Conservation (phyloP, 1,139 yeast species). For the Debaryomyces subglobosus region DNA sequence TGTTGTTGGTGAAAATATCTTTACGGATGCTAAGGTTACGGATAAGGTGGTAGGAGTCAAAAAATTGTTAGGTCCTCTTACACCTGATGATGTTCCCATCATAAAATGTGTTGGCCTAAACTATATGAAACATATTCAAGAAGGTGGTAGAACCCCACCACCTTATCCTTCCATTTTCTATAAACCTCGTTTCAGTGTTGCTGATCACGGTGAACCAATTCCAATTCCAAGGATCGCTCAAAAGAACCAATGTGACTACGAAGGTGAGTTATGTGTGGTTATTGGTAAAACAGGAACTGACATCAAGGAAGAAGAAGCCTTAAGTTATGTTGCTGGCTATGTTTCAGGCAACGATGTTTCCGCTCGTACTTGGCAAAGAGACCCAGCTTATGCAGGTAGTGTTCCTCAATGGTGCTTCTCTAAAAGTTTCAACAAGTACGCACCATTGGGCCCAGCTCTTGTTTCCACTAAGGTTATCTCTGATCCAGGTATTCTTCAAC, state of each 20-base stretch:
- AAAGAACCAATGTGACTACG: background rate
- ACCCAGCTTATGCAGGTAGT: constrained; percentile 25
- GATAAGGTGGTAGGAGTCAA: background rate
- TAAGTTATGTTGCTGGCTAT: background rate
- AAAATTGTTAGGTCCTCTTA: background rate
- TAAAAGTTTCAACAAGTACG: constrained; percentile 58
- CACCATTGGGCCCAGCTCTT: constrained; percentile 57
- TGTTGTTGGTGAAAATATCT: background rate
- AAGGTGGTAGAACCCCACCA: background rate
- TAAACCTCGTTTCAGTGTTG: background rate
- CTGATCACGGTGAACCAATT: background rate
- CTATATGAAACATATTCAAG: background rate
- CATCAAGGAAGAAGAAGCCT: background rate
- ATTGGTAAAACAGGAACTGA: background rate
- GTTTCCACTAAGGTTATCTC: constrained; percentile 38
- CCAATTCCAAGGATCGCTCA: background rate
- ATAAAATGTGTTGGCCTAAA: background rate
- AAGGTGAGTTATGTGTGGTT: background rate
- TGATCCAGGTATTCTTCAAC: constrained; percentile 41
- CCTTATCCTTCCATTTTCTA: background rate
- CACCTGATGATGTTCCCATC: background rate
- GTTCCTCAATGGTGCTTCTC: constrained; percentile 56
- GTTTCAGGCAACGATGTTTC: background rate
- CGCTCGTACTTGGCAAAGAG: background rate
- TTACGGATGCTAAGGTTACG: background rate